Percentiles rank a stretch among this genome's conserved stretches.
Evolutionary conservation across 129 eudicot species (phyloP).

Genomic region (Calendula officinalis): DNA sequence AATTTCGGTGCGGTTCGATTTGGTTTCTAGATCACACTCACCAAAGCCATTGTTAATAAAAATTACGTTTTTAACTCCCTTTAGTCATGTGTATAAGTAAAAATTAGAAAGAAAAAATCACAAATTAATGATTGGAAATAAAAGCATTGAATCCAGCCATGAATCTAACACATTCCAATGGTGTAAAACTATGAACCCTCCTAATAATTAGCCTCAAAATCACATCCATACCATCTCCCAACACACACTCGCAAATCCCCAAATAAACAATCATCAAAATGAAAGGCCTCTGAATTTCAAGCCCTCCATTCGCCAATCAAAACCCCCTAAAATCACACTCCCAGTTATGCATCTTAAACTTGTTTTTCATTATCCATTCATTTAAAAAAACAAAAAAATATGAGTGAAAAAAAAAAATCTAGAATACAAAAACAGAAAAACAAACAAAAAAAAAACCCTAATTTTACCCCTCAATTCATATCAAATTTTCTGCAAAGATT

Average conservation of each 20-base stretch:
- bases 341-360: constrained; percentile 14
- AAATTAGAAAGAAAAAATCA: not conserved
- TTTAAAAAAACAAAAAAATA: constrained; percentile 6
- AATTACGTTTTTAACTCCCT: no score
- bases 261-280: constrained; percentile 19
- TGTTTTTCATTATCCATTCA: constrained; percentile 15
- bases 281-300: constrained; percentile 23
- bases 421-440: not conserved
- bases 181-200: constrained; percentile 28
- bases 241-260: constrained; percentile 24
- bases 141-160: constrained; percentile 7
- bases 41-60: no score
- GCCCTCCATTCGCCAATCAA: constrained; percentile 17
- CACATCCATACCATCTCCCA: constrained; percentile 21
- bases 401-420: not conserved
- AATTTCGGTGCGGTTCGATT: no score
- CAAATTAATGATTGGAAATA: constrained; percentile 22
- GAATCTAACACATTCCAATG: constrained; percentile 15
- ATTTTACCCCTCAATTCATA: constrained; percentile 17
- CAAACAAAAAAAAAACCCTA: constrained; percentile 1
- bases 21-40: no score
- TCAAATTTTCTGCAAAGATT: constrained; percentile 6
- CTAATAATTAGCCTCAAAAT: constrained; percentile 28
- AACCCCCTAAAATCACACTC: constrained; percentile 22
- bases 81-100: no score